These are phyloP conservation scores for Aegilops sharonensis DNA, from an alignment of 176 grass and related monocot genomes.

Conservation along the genomic window DNA sequence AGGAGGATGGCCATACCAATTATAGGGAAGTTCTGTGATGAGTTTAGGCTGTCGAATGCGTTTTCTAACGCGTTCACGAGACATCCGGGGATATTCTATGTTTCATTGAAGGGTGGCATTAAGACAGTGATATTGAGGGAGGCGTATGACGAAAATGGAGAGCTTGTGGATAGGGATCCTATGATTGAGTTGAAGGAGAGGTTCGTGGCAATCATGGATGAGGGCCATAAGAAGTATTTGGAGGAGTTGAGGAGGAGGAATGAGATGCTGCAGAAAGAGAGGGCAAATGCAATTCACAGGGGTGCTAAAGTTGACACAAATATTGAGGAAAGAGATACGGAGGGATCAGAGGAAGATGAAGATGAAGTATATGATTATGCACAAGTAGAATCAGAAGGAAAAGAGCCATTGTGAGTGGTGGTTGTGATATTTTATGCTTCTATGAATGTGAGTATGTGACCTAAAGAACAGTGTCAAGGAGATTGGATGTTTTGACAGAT, in stretches of 20 bases:
- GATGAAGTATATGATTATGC: neutral
- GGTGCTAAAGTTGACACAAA: neutral
- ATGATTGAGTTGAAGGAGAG: constrained; percentile 73
- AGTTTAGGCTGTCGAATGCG: constrained; percentile 69
- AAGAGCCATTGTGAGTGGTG: neutral
- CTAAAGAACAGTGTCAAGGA: neutral
- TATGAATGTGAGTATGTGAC: neutral
- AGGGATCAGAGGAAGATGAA: constrained; percentile 10
- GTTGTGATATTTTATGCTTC: neutral
- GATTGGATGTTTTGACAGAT: neutral
- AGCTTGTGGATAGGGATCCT: constrained; percentile 72
- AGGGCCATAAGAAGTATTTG: constrained; percentile 66
- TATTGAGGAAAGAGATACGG: neutral
- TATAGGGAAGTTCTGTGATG: constrained; percentile 76
- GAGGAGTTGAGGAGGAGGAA: constrained; percentile 53
- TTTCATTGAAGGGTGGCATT: constrained; percentile 88
- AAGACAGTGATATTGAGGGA: constrained; percentile 83
- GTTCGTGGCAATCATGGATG: constrained; percentile 72
- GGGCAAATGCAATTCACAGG: constrained; percentile 18
- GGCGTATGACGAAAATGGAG: constrained; percentile 61
- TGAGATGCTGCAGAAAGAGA: constrained; percentile 49
- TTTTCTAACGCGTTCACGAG: constrained; percentile 73
- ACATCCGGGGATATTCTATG: constrained; percentile 84
- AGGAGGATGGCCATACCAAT: constrained; percentile 60
- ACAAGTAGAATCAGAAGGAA: neutral